These are phyloP conservation scores for Chrysoporthe austroafricana DNA, from an alignment of 2,329 filamentous ascomycete species.

Conservation along the genomic window DNA sequence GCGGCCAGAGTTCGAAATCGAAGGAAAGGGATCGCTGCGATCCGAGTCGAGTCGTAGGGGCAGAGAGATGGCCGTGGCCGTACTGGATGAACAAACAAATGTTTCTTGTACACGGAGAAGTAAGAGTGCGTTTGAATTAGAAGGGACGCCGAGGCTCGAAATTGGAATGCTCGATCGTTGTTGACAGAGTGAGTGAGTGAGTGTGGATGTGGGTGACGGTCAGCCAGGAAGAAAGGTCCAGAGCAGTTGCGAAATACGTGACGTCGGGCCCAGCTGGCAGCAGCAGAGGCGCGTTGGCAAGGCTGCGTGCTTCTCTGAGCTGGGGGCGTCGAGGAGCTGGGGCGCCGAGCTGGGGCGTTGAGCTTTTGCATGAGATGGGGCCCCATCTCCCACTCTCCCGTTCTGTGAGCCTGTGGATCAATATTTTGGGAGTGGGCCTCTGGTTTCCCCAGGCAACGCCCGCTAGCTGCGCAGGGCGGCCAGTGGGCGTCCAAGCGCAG, in stretches of 20 bases:
- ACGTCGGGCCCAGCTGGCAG: constrained; percentile 1
- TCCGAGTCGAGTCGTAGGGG: background rate
- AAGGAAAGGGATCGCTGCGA: background rate
- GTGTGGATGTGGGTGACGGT: no score
- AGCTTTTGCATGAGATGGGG: constrained; percentile 6
- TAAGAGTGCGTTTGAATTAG: background rate
- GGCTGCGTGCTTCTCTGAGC: background rate
- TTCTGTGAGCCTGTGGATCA: constrained; percentile 5
- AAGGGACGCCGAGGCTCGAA: background rate
- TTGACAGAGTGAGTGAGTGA: background rate
- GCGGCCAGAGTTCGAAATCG: background rate
- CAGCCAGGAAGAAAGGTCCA: background rate
- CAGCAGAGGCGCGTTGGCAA: constrained; percentile 7
- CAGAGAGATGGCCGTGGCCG: background rate
- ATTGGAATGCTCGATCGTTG: constrained; percentile 4
- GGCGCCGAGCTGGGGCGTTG: background rate
- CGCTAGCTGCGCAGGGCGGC: background rate
- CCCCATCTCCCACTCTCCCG: background rate
- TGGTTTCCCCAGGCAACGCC: constrained; percentile 10
- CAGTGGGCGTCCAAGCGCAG: background rate
- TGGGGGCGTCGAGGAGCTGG: background rate
- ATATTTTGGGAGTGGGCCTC: constrained; percentile 12
- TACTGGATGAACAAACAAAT: constrained; percentile 1
- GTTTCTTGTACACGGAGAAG: background rate
- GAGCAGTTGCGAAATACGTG: background rate